Base-by-base conservation (phyloP, 2,329 filamentous ascomycete genomes). In the Trichoderma sp. region DNA sequence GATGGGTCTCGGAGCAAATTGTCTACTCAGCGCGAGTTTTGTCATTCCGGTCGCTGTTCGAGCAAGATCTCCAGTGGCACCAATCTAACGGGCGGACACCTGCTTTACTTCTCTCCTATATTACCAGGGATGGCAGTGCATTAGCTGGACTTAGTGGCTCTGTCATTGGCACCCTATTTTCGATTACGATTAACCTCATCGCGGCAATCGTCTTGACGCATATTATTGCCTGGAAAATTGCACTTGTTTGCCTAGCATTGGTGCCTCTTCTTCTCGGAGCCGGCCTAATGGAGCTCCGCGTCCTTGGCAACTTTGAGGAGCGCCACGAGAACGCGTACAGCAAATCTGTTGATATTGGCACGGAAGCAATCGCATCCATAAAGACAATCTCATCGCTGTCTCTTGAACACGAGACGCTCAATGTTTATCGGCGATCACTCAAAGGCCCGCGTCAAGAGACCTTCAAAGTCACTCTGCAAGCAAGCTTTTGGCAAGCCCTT, bases 181-280 rank as follows among this genome's bases (percentile, higher is more conserved):
- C 91, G 1, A 91, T 92, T 21, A 78, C 87, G 2, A 87, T 93
- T 75, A 93, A 92, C 81, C 88, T 93, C 24, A 77, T 93, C 31
- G 90, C 87, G 0, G 91, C 90, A 0, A 89, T 93, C 71, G 88
- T 92, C 41, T 79, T 94, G 16, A 89, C 91, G 0, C 90, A 92
- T 77, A 89, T 93, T 67, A 86, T 94, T 67, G 91, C 91, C 4
- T 94, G 93, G 93, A 91, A 89, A 79, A 93, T 94, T 75, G 91
- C 92, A 0, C 82, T 94, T 12, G 92, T 94, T 3, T 91, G 91
- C 71, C 85, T 94, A 2, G 87, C 91, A 1, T 85, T 89, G 27
- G 89, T 94, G 0, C 93, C 92, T 0, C 83, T 93, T 16, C 87
- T 93, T 7, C 85, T 94, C 0, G 90, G 89, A 2, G 86, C 91